Percentiles rank a stretch among this genome's conserved stretches.
These are phyloP conservation scores for Colletotrichum eleusines DNA, from an alignment of 2,329 filamentous ascomycete species.

Conservation along the genomic window DNA sequence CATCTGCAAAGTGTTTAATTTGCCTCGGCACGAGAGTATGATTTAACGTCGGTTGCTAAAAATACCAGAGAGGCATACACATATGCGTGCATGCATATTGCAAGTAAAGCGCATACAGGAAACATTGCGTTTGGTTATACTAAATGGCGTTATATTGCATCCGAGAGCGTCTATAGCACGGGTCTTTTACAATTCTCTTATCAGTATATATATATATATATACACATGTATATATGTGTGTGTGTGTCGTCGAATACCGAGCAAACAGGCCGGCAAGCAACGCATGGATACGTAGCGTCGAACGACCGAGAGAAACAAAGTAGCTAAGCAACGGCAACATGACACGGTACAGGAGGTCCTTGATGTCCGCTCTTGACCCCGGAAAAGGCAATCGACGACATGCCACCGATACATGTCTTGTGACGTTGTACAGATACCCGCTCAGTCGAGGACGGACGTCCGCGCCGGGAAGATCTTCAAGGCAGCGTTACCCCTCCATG, in stretches of 20 bases:
- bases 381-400: slow-evolving; percentile 1
- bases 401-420: not conserved
- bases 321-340: not conserved
- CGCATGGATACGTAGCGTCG: not conserved
- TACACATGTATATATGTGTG: too few relatives aligned
- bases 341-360: not conserved
- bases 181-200: not conserved
- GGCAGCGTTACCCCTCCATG: not conserved
- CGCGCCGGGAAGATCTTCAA: not conserved
- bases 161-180: not conserved
- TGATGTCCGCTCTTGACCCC: not conserved
- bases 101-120: not conserved
- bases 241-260: not conserved
- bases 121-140: slow-evolving; percentile 1
- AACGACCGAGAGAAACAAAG: not conserved
- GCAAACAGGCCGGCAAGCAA: slow-evolving; percentile 5
- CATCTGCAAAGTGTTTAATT: not conserved
- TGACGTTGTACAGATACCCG: slow-evolving; percentile 10
- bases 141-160: not conserved
- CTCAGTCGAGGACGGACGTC: slow-evolving; percentile 31
- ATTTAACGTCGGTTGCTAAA: not conserved
- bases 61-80: not conserved
- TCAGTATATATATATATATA: too few relatives aligned
- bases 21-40: not conserved
- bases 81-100: not conserved